phyloP scores from a whole-genome alignment of 2,329 filamentous ascomycete genomes.

The Aspergillus hortae region DNA sequence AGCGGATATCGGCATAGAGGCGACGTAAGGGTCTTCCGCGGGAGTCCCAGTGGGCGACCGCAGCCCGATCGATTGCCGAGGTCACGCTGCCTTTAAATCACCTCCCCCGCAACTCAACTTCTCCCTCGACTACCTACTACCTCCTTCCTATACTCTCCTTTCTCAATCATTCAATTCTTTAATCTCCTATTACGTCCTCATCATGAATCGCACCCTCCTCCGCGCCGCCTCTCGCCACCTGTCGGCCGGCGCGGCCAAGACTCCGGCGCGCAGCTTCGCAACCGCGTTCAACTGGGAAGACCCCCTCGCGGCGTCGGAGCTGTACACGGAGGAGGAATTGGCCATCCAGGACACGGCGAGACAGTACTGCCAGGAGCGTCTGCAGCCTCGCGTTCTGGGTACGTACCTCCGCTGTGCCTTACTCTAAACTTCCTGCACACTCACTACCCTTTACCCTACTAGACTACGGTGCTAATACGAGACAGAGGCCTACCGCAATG shows the following conservation, averaged over 20 bases:
- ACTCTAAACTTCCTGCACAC: neutral
- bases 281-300: conserved; percentile 84
- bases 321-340: conserved; percentile 85
- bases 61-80: conserved; percentile 24
- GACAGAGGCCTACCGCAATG: conserved; percentile 78
- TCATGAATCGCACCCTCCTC: conserved; percentile 32
- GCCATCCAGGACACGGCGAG: conserved; percentile 89
- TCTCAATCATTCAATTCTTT: neutral
- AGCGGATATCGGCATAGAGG: neutral
- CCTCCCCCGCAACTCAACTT: conserved; percentile 6
- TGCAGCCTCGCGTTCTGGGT: conserved; percentile 85
- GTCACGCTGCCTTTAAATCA: conserved; percentile 10
- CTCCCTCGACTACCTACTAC: neutral
- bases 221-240: conserved; percentile 29
- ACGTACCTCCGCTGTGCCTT: conserved; percentile 30
- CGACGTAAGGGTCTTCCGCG: neutral
- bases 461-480: neutral
- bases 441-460: neutral
- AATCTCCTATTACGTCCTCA: neutral
- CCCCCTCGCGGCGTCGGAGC: conserved; percentile 68
- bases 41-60: neutral
- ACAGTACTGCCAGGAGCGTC: conserved; percentile 85
- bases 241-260: conserved; percentile 15
- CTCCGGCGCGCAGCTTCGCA: conserved; percentile 28
- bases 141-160: neutral